Base-by-base conservation (phyloP, 371 early-diverging fungal species). In the Aphelidium insulamus region DNA sequence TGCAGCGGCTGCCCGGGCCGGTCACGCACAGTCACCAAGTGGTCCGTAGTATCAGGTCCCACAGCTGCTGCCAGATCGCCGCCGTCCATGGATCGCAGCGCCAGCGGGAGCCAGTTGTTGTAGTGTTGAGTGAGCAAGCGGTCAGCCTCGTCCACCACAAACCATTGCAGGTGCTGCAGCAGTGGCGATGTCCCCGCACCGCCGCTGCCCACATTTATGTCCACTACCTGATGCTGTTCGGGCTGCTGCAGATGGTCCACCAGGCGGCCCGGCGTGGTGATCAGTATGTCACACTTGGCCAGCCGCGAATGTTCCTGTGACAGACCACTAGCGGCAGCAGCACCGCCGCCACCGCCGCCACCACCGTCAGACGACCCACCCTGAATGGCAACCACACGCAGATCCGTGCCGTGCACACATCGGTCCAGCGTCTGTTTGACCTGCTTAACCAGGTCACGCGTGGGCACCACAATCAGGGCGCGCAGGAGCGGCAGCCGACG, bases 131-230 rank as follows among this genome's bases (percentile, higher is more conserved):
- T 76, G 36, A 94, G 48, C 25, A 95, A 49, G 18, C 90, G 75
- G 60, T 98, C 99, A 2, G 97, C 97, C 51, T 97, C 97, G 57
- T 98, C 99, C 50, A 72, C 66, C 19, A 77, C 48, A n/a, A n/a
- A n/a, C n/a, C n/a, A n/a, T n/a, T n/a, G n/a, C n/a, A n/a, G n/a
- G n/a, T n/a, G n/a, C n/a, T n/a, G n/a, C n/a, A n/a, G n/a, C n/a
- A n/a, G n/a, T n/a, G n/a, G n/a, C n/a, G n/a, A n/a, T n/a, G n/a
- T n/a, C n/a, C n/a, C n/a, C n/a, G n/a, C n/a, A n/a, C n/a, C n/a
- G n/a, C n/a, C n/a, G n/a, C n/a, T n/a, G n/a, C n/a, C n/a, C n/a
- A n/a, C n/a, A n/a, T n/a, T n/a, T n/a, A n/a, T n/a, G n/a, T n/a
- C n/a, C n/a, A n/a, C n/a, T n/a, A n/a, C n/a, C n/a, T n/a, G n/a